Evolutionary conservation across 345 rosid species (phyloP).

Genomic region (Eucalyptus sp.): DNA sequence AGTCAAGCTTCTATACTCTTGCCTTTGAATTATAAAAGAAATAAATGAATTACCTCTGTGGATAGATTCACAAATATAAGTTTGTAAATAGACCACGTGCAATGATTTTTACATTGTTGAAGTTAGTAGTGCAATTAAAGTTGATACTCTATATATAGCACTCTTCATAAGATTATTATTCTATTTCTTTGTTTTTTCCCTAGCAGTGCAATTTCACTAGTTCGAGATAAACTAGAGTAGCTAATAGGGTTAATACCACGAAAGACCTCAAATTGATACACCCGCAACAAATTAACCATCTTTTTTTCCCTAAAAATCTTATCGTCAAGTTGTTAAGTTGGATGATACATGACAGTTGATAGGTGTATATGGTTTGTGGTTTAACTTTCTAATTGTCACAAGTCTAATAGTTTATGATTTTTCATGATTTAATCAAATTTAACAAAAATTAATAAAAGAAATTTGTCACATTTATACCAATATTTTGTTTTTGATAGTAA

Average conservation of each 20-base stretch:
- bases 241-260: background rate
- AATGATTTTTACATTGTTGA: background rate
- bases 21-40: background rate
- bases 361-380: rapidly evolving
- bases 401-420: background rate
- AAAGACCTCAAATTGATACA: background rate
- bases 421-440: too few relatives aligned
- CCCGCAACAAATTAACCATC: rapidly evolving
- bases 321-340: rapidly evolving
- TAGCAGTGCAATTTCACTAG: background rate
- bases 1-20: background rate
- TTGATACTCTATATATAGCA: background rate
- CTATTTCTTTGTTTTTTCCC: background rate
- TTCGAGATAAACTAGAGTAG: background rate
- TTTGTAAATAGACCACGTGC: background rate
- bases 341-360: background rate
- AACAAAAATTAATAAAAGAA: too few relatives aligned
- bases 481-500: background rate
- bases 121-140: background rate
- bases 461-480: too few relatives aligned
- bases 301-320: too few relatives aligned
- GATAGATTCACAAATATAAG: background rate
- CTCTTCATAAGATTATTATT: background rate
- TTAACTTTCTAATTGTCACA: background rate
- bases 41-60: background rate